phyloP scores from a whole-genome alignment of 495 filamentous ascomycete genomes.

The Glutinoglossum americanum region DNA sequence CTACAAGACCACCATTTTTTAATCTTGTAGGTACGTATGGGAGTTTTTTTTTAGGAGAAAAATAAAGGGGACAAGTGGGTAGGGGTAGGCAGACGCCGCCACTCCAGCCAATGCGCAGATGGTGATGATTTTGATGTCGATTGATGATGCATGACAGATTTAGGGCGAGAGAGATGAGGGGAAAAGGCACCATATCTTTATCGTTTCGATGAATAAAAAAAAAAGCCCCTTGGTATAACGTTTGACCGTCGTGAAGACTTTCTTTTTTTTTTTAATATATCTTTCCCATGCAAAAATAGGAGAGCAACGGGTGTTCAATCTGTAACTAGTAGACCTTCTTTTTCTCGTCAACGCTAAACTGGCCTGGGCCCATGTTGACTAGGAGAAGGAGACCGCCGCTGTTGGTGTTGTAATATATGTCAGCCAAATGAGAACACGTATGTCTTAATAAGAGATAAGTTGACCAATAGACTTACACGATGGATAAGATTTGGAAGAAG shows the following conservation, averaged over 20 bases:
- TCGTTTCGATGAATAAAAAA: too few species aligned
- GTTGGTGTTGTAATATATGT: not conserved
- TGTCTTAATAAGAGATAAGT: too few species aligned
- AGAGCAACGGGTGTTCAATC: not conserved
- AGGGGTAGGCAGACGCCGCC: too few species aligned
- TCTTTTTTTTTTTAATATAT: not conserved
- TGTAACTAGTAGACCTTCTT: slow-evolving; percentile 82
- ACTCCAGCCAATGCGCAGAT: too few species aligned
- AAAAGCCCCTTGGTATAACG: not conserved
- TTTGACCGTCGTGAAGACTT: not conserved
- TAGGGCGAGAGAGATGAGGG: not conserved
- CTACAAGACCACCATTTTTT: too few species aligned
- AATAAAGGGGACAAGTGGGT: too few species aligned
- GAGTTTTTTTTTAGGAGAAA: too few species aligned
- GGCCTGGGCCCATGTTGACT: slow-evolving; percentile 94
- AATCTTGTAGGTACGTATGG: too few species aligned
- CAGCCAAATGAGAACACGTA: not conserved
- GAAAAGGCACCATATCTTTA: too few species aligned
- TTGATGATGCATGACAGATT: too few species aligned
- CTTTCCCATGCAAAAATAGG: not conserved
- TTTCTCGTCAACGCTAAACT: slow-evolving; percentile 98
- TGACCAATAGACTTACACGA: slow-evolving; percentile 87
- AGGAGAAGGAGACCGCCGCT: slow-evolving; percentile 81
- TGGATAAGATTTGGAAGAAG: slow-evolving; percentile 98
- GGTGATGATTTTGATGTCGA: too few species aligned